Percentiles rank a stretch among this genome's conserved stretches.
Evolutionary conservation across 148 eudicot genomes (phyloP).

Genomic region (Hydrangea macrophylla): DNA sequence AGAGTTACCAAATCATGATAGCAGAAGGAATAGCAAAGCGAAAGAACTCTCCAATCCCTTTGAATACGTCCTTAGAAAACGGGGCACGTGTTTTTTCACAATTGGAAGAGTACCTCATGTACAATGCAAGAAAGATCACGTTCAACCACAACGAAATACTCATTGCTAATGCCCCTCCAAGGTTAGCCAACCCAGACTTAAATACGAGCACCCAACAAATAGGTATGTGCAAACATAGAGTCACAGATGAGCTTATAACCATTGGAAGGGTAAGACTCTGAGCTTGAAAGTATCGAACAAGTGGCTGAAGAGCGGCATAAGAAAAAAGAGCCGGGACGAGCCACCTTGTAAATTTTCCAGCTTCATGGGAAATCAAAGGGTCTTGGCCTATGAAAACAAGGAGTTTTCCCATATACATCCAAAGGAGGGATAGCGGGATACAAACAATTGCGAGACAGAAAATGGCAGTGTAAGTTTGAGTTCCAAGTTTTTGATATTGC

Average conservation of each 20-base stretch:
- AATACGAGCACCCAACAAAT: constrained; percentile 77
- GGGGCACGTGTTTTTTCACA: constrained; percentile 67
- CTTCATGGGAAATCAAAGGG: constrained; percentile 71
- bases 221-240: constrained; percentile 55
- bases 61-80: constrained; percentile 59
- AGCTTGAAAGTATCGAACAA: constrained; percentile 63
- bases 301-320: constrained; percentile 64
- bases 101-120: constrained; percentile 55
- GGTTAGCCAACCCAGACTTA: constrained; percentile 51
- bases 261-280: constrained; percentile 75
- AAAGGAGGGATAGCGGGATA: constrained; percentile 60
- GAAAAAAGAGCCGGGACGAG: constrained; percentile 69
- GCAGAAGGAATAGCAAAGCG: constrained; percentile 84
- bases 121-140: constrained; percentile 42
- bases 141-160: constrained; percentile 67
- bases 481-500: constrained; percentile 77
- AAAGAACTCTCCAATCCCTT: constrained; percentile 66
- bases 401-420: constrained; percentile 54
- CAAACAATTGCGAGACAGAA: constrained; percentile 57
- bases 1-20: constrained; percentile 70
- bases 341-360: constrained; percentile 53
- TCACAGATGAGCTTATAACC: constrained; percentile 45
- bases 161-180: constrained; percentile 69
- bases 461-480: constrained; percentile 73
- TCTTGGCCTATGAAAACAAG: constrained; percentile 70